phyloP scores from a whole-genome alignment of 371 early-diverging fungal genomes.

The Actinomucor elegans region DNA sequence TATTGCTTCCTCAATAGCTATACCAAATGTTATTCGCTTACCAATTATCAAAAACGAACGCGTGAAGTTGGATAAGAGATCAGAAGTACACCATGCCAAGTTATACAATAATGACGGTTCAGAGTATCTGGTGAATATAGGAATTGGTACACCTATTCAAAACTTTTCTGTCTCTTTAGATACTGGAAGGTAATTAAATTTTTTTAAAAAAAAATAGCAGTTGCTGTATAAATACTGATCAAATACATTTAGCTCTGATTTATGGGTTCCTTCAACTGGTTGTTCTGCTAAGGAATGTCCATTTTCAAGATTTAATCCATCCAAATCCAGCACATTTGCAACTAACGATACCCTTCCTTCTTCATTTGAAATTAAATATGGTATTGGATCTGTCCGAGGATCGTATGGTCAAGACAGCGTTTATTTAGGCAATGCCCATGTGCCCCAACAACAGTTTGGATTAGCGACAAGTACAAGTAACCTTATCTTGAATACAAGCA shows the following conservation, averaged over 20 bases:
- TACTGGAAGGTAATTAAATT: constrained; percentile 16
- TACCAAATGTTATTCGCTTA: not conserved
- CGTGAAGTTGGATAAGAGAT: not conserved
- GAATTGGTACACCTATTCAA: constrained; percentile 19
- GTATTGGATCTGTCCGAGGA: constrained; percentile 25
- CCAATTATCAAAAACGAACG: not conserved
- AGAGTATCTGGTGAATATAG: constrained; percentile 16
- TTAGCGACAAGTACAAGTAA: constrained; percentile 22
- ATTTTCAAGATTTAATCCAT: constrained; percentile 11
- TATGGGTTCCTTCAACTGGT: constrained; percentile 22
- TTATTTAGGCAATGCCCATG: constrained; percentile 19
- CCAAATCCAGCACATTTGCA: constrained; percentile 18
- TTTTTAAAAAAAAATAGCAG: too few relatives aligned
- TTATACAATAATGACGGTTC: constrained; percentile 14
- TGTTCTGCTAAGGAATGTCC: constrained; percentile 20
- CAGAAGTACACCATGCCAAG: not conserved
- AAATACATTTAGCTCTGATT: constrained; percentile 14
- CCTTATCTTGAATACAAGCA: constrained; percentile 13
- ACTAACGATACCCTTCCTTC: not conserved
- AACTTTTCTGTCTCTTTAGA: constrained; percentile 21
- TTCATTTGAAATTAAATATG: constrained; percentile 23
- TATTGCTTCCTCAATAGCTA: too few relatives aligned
- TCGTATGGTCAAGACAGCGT: constrained; percentile 25
- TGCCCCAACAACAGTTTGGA: constrained; percentile 32
- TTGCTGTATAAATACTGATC: not conserved